Percentiles rank a stretch among this genome's conserved stretches.
phyloP scores from a whole-genome alignment of 495 filamentous ascomycete genomes.

The Massariosphaeria phaeospora region DNA sequence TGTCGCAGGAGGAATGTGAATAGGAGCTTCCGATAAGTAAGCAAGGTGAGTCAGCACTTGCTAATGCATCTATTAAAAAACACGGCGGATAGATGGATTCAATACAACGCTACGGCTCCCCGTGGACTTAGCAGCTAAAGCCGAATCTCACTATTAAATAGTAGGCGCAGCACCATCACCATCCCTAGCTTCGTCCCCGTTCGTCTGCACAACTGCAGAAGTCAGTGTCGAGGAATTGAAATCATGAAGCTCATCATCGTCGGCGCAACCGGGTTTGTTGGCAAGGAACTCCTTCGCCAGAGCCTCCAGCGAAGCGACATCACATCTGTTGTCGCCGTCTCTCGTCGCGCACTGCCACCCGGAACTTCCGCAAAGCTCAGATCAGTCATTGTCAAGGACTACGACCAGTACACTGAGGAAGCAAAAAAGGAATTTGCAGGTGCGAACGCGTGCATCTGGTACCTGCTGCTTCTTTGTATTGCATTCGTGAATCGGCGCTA shows the following conservation, averaged over 20 bases:
- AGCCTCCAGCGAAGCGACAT: conserved; percentile 45
- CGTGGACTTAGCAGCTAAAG: no score
- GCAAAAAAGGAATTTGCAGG: conserved; percentile 44
- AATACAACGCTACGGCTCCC: no score
- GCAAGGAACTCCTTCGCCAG: conserved; percentile 46
- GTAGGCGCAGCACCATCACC: no score
- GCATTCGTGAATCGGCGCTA: not conserved
- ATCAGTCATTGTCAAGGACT: conserved; percentile 46
- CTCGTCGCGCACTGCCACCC: conserved; percentile 34
- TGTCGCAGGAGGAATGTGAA: no score
- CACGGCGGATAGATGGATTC: no score
- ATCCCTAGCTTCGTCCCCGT: no score
- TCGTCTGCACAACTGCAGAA: no score
- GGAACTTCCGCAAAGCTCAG: conserved; percentile 39
- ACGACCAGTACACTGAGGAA: conserved; percentile 41
- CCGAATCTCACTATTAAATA: no score
- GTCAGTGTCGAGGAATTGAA: no score
- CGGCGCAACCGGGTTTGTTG: conserved; percentile 52
- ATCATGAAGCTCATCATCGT: conserved; percentile 47
- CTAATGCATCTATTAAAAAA: no score
- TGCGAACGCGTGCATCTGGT: conserved; percentile 53
- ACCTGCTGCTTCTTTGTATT: not conserved
- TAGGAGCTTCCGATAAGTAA: no score
- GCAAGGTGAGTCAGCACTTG: no score
- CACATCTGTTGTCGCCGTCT: conserved; percentile 48